A percentile compares a stretch with the other conserved stretches of the same genome.
These are phyloP conservation scores for Dendrobium huoshanense DNA, from an alignment of 106 monocot species.

Conservation along the genomic window DNA sequence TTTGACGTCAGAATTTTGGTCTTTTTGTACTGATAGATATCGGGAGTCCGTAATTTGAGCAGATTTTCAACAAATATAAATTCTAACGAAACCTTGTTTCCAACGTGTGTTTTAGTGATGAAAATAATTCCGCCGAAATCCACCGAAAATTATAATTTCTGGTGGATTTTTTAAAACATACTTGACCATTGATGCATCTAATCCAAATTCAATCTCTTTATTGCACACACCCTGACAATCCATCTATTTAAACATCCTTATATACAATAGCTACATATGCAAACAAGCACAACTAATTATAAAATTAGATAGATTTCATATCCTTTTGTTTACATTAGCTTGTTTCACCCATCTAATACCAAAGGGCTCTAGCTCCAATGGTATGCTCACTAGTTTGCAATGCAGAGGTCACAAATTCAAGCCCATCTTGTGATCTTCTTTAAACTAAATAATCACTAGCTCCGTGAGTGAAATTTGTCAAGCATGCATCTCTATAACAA, in stretches of 20 bases:
- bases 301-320: not conserved
- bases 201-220: too few relatives aligned
- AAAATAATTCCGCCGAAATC: too few relatives aligned
- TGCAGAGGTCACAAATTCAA: not conserved
- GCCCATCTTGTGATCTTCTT: not conserved
- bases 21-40: too few relatives aligned
- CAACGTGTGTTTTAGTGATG: too few relatives aligned
- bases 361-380: not conserved
- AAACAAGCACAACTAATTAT: not conserved
- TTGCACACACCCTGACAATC: not conserved
- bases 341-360: not conserved
- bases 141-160: too few relatives aligned
- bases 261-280: not conserved
- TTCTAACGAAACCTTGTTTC: too few relatives aligned
- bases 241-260: not conserved
- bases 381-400: not conserved
- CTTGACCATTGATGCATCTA: too few relatives aligned
- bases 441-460: not conserved
- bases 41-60: too few relatives aligned
- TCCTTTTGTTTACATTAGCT: not conserved
- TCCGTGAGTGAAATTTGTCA: not conserved
- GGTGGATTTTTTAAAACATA: too few relatives aligned
- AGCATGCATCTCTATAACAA: too few relatives aligned
- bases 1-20: too few relatives aligned
- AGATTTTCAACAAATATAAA: too few relatives aligned